Conservation (phyloP, 164 flowering plant genomes). For the Piper longum region DNA sequence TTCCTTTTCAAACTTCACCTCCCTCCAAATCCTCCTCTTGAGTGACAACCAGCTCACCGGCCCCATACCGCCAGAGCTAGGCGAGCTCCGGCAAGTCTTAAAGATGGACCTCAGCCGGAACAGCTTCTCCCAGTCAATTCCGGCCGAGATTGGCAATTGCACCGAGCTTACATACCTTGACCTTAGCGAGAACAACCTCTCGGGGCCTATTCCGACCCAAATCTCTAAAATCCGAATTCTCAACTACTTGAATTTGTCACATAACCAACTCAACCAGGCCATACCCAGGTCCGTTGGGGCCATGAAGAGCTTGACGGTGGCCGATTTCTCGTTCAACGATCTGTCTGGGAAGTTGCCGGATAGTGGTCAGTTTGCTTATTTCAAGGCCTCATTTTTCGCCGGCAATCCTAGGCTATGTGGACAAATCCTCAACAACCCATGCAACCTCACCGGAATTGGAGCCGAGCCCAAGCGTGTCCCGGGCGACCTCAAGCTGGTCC, state of each 20-base stretch:
- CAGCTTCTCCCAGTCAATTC: constrained; percentile 44
- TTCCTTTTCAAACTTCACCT: constrained; percentile 53
- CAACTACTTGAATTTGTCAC: constrained; percentile 70
- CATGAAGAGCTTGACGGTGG: constrained; percentile 74
- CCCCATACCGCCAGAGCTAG: constrained; percentile 48
- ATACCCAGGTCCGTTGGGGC: constrained; percentile 65
- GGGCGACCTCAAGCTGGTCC: constrained; percentile 48
- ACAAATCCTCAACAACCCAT: constrained; percentile 54
- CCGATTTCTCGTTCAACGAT: constrained; percentile 91
- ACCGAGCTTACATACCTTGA: constrained; percentile 55
- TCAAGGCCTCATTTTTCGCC: constrained; percentile 70
- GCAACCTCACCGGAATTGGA: constrained; percentile 33
- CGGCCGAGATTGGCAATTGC: constrained; percentile 54
- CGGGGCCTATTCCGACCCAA: constrained; percentile 57
- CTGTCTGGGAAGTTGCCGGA: constrained; percentile 76
- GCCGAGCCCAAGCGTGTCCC: constrained; percentile 18
- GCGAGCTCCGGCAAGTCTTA: constrained; percentile 35
- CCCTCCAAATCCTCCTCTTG: constrained; percentile 52
- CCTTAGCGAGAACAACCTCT: constrained; percentile 69
- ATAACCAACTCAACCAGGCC: constrained; percentile 51
- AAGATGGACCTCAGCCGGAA: constrained; percentile 69
- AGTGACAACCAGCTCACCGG: constrained; percentile 62
- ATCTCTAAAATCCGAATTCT: constrained; percentile 51
- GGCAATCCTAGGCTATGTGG: constrained; percentile 86
- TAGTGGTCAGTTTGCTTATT: constrained; percentile 62